Conservation (phyloP, 768 basidiomycete species). For the Naganishia vaughanmartiniae region DNA sequence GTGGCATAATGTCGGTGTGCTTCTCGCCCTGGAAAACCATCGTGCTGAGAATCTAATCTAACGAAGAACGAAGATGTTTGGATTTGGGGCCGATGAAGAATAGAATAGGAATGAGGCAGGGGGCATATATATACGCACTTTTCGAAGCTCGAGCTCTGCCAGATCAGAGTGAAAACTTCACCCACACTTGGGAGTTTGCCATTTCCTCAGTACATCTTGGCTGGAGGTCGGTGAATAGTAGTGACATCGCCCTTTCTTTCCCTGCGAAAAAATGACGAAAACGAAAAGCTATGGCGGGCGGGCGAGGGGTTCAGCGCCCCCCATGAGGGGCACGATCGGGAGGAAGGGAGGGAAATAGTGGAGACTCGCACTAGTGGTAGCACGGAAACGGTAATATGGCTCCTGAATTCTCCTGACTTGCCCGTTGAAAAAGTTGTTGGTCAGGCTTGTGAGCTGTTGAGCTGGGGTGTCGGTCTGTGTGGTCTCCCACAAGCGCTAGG, state of each 20-base stretch:
- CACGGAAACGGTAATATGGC: background rate
- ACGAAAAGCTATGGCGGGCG: background rate
- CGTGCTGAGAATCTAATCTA: background rate
- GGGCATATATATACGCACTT: background rate
- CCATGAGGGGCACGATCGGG: constrained; percentile 21
- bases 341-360: constrained; percentile 1
- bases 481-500: constrained; percentile 6
- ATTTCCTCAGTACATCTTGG: background rate
- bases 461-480: too few relatives aligned
- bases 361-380: background rate
- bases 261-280: background rate
- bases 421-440: too few relatives aligned
- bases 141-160: background rate
- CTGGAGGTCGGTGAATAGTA: constrained; percentile 16
- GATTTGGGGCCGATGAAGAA: background rate
- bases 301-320: background rate
- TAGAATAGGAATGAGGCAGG: background rate
- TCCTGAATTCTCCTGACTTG: background rate
- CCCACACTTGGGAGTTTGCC: background rate
- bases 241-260: constrained; percentile 22
- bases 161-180: constrained; percentile 3
- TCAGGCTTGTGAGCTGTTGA: too few relatives aligned
- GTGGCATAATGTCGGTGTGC: constrained; percentile 13
- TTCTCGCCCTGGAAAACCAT: constrained; percentile 21
- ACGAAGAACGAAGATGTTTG: background rate